These are phyloP conservation scores for Musa troglodytarum DNA, from an alignment of 176 grass and related monocot species.

Conservation along the genomic window DNA sequence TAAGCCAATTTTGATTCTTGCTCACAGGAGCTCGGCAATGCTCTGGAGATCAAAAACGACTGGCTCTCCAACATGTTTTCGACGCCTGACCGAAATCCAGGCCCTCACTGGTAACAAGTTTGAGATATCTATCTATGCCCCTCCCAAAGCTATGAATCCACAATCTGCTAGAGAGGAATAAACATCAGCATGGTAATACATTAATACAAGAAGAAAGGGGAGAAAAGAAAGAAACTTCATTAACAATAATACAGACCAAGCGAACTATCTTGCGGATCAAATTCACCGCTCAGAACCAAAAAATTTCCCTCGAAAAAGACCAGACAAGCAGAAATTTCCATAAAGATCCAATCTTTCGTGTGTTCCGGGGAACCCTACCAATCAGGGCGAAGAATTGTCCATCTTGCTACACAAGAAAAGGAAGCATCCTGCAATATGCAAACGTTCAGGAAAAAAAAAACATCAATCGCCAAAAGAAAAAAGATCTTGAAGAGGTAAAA, in stretches of 20 bases:
- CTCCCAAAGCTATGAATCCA: neutral
- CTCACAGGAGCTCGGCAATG: constrained; percentile 52
- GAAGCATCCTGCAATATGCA: neutral
- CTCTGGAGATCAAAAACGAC: constrained; percentile 78
- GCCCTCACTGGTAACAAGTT: neutral
- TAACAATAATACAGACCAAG: neutral
- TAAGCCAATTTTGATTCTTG: constrained; percentile 63
- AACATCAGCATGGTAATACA: neutral
- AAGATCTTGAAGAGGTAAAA: neutral
- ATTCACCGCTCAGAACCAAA: neutral
- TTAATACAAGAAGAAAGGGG: neutral
- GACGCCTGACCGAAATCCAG: neutral
- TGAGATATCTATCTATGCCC: neutral
- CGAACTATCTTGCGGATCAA: neutral
- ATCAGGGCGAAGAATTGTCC: neutral
- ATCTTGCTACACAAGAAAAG: neutral
- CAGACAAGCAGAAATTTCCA: neutral
- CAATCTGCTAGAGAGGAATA: neutral
- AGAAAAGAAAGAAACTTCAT: neutral
- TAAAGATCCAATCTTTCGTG: neutral
- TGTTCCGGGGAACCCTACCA: neutral
- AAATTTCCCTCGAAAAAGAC: neutral
- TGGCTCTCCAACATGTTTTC: constrained; percentile 68
- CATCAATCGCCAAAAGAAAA: neutral
- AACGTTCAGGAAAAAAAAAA: neutral